These are phyloP conservation scores for Platismatia glauca DNA, from an alignment of 495 filamentous ascomycete species.

Conservation along the genomic window DNA sequence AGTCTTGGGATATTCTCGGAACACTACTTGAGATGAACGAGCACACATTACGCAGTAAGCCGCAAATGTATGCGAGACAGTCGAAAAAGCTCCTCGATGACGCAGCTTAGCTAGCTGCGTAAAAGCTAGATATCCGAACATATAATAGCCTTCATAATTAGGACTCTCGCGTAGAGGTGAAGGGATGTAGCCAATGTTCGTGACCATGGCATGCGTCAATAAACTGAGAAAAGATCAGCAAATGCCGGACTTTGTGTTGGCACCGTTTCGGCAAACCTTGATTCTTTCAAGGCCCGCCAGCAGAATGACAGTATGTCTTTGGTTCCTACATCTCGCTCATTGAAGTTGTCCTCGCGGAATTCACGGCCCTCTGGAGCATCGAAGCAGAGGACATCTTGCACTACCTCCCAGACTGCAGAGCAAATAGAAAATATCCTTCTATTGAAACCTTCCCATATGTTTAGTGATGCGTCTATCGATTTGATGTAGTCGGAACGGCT, in stretches of 20 bases:
- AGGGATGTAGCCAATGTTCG: constrained; percentile 33
- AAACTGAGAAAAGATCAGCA: constrained; percentile 11
- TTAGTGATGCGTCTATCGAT: constrained; percentile 24
- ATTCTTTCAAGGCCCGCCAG: constrained; percentile 86
- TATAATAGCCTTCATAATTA: constrained; percentile 33
- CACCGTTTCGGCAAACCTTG: constrained; percentile 49
- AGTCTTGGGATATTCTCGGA: constrained; percentile 31
- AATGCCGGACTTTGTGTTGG: neutral
- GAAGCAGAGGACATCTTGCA: constrained; percentile 69
- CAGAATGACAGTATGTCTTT: constrained; percentile 88
- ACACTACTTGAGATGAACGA: constrained; percentile 40
- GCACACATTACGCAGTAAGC: constrained; percentile 59
- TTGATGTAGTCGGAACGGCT: constrained; percentile 24
- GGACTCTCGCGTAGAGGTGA: constrained; percentile 26
- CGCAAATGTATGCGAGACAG: constrained; percentile 79
- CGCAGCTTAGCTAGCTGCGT: constrained; percentile 72
- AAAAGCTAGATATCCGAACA: constrained; percentile 63
- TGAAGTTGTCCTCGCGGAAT: constrained; percentile 60
- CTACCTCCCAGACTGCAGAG: constrained; percentile 59
- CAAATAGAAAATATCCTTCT: constrained; percentile 48
- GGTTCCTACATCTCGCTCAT: constrained; percentile 56
- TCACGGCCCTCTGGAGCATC: constrained; percentile 87
- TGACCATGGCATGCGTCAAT: constrained; percentile 17
- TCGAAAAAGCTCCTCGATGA: constrained; percentile 89
- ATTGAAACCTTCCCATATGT: constrained; percentile 40